Evolutionary conservation across 2,329 filamentous ascomycete genomes (phyloP).

Genomic region (Aspergillus sp.): DNA sequence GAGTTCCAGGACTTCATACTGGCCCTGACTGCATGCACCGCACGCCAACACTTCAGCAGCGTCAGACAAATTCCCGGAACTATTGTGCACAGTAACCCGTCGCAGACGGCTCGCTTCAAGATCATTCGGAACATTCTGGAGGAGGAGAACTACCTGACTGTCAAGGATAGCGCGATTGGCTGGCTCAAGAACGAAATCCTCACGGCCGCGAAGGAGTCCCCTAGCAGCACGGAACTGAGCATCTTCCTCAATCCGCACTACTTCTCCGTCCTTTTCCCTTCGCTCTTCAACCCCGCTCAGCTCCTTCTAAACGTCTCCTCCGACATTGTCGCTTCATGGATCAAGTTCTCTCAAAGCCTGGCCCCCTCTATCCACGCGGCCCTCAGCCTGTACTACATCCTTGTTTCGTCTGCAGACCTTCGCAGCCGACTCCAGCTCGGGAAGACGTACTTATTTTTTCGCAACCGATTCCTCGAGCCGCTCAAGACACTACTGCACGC

Average conservation of each 20-base stretch:
- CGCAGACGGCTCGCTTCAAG: constrained; percentile 49
- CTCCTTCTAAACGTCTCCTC: constrained; percentile 39
- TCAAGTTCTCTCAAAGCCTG: constrained; percentile 49
- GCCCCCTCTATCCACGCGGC: constrained; percentile 52
- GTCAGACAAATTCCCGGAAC: constrained; percentile 35
- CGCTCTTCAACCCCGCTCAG: constrained; percentile 50
- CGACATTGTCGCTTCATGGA: constrained; percentile 41
- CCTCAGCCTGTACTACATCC: constrained; percentile 58
- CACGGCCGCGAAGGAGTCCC: constrained; percentile 34
- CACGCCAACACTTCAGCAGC: constrained; percentile 33
- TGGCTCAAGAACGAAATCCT: constrained; percentile 62
- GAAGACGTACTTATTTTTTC: constrained; percentile 32
- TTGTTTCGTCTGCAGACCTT: constrained; percentile 50
- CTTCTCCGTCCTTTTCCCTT: constrained; percentile 45
- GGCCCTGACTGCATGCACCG: constrained; percentile 38
- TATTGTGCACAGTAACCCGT: constrained; percentile 52
- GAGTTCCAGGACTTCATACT: constrained; percentile 54
- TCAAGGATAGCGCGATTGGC: constrained; percentile 56
- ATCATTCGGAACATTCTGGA: constrained; percentile 56
- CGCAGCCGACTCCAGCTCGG: constrained; percentile 47
- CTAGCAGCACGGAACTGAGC: constrained; percentile 13
- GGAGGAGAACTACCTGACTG: constrained; percentile 52
- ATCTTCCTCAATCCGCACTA: constrained; percentile 37
- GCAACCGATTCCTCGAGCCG: constrained; percentile 28
- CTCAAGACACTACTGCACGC: constrained; percentile 30